These are phyloP conservation scores for Vitrella brassicaformis DNA, from an alignment of 73 alveolate genomes.

Conservation along the genomic window DNA sequence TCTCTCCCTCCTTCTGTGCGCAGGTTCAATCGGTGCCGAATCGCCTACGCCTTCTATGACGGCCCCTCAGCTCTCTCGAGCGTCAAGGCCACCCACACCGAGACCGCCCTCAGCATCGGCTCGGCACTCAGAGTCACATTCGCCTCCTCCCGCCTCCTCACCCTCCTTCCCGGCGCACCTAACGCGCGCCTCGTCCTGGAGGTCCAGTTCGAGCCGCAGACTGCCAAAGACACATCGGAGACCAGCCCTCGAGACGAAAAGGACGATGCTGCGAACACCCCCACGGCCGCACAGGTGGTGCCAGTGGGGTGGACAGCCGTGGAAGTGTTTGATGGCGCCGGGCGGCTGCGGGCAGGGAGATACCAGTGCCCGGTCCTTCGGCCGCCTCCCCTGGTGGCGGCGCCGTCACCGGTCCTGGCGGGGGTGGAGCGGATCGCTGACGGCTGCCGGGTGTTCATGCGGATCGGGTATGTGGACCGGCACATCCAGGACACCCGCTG, in stretches of 20 bases:
- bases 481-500: no score
- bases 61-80: background rate
- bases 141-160: background rate
- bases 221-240: background rate
- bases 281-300: background rate
- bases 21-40: background rate
- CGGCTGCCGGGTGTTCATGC: no score
- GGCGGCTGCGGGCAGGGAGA: no score
- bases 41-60: background rate
- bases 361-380: no score
- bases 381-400: no score
- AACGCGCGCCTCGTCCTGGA: background rate
- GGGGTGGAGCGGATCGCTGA: no score
- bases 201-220: background rate
- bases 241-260: background rate
- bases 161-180: background rate
- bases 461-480: no score
- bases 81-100: background rate
- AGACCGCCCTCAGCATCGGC: background rate
- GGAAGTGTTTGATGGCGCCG: background rate
- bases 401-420: no score
- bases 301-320: background rate
- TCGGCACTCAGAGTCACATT: no score
- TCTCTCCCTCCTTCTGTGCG: background rate
- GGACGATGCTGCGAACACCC: background rate